These are phyloP conservation scores for Eucalyptus shirleyi DNA, from an alignment of 345 rosid genomes.

Conservation along the genomic window DNA sequence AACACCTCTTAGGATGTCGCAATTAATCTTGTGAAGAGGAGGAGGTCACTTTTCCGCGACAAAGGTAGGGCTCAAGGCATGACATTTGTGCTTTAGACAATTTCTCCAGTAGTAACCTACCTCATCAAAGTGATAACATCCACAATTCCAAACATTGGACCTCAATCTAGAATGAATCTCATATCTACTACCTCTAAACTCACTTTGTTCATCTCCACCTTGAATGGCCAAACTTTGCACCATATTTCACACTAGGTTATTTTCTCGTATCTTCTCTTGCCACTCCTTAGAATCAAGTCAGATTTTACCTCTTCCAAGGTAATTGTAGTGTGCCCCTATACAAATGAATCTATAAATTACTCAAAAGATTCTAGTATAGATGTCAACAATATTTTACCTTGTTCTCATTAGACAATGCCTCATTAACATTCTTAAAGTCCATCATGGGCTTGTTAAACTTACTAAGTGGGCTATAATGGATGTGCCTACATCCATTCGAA, in stretches of 20 bases:
- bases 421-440: not conserved
- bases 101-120: not conserved
- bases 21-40: too few species aligned
- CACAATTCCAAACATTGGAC: not conserved
- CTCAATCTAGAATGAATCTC: not conserved
- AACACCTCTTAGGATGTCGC: too few species aligned
- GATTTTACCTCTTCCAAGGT: not conserved
- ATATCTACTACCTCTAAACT: not conserved
- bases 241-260: too few species aligned
- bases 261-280: not conserved
- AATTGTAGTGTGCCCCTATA: not conserved
- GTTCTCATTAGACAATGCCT: not conserved
- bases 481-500: not conserved
- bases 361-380: not conserved
- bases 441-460: not conserved
- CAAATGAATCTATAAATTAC: not conserved
- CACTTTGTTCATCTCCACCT: not conserved
- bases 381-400: not conserved
- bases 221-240: not conserved
- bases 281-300: not conserved
- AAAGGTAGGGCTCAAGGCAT: too few species aligned
- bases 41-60: fast-evolving
- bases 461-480: not conserved
- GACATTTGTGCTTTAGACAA: too few species aligned
- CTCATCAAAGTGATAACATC: not conserved